Conservation (phyloP, 169 alveolate species). For the Plasmodium billcollinsi region DNA sequence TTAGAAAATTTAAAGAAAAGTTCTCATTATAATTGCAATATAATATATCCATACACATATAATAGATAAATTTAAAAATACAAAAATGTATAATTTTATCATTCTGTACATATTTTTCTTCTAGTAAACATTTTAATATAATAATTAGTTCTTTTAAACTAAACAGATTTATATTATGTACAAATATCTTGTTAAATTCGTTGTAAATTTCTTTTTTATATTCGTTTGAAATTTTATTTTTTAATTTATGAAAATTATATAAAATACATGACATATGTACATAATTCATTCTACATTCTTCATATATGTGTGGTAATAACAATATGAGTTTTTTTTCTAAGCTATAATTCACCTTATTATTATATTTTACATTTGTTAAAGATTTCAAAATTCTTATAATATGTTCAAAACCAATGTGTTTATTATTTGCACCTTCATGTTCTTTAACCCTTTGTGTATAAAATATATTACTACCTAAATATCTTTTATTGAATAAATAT, state of each 20-base stretch:
- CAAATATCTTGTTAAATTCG: conserved; percentile 26
- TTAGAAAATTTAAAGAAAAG: conserved; percentile 9
- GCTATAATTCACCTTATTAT: conserved; percentile 18
- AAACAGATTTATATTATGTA: conserved; percentile 20
- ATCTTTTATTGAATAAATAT: too few species aligned
- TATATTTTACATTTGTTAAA: conserved; percentile 3
- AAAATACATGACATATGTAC: conserved; percentile 66
- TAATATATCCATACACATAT: conserved; percentile 50
- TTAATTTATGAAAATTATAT: conserved; percentile 53
- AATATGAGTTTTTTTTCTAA: conserved; percentile 37
- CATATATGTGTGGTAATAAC: conserved; percentile 55
- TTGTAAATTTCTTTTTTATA: conserved; percentile 37
- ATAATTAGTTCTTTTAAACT: conserved; percentile 60
- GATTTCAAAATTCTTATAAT: conserved; percentile 44
- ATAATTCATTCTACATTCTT: conserved; percentile 54
- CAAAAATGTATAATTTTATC: conserved; percentile 48
- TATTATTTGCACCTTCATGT: conserved; percentile 5
- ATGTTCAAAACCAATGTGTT: conserved; percentile 37
- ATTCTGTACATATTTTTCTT: conserved; percentile 16
- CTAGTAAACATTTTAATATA: conserved; percentile 60
- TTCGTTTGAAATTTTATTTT: conserved; percentile 33
- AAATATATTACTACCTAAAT: too few species aligned
- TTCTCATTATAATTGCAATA: conserved; percentile 1
- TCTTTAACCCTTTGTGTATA: not conserved
- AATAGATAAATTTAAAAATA: conserved; percentile 39